These are phyloP conservation scores for Aspergillus oerlinghausenensis DNA, from an alignment of 2,329 filamentous ascomycete genomes.

Conservation along the genomic window DNA sequence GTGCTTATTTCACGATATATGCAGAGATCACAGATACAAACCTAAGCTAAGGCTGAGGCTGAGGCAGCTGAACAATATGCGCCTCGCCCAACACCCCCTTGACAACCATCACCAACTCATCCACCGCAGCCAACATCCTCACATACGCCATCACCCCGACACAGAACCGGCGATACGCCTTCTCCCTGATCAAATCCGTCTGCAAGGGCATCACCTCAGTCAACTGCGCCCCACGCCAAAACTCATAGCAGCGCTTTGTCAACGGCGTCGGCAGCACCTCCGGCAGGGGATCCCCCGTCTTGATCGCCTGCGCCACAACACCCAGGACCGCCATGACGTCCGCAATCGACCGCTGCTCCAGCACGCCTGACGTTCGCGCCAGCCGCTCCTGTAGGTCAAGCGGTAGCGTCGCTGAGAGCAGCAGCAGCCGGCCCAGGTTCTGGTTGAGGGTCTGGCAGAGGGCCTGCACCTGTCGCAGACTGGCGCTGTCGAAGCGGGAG, in stretches of 20 bases:
- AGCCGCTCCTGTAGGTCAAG: conserved; percentile 40
- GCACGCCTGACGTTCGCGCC: conserved; percentile 34
- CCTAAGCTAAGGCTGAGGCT: neutral
- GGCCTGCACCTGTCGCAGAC: conserved; percentile 27
- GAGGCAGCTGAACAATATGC: conserved; percentile 23
- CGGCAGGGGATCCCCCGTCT: conserved; percentile 46
- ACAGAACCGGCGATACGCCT: conserved; percentile 45
- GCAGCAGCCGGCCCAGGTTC: conserved; percentile 34
- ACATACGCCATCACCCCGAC: conserved; percentile 45
- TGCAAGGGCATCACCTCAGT: conserved; percentile 25
- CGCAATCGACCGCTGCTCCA: conserved; percentile 43
- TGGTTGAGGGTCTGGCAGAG: conserved; percentile 31
- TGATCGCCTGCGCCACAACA: conserved; percentile 45
- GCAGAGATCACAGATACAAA: neutral
- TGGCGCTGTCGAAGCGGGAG: conserved; percentile 34
- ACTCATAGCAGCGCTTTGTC: conserved; percentile 32
- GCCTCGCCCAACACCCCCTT: conserved; percentile 44
- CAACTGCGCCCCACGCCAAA: conserved; percentile 15
- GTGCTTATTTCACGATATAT: neutral
- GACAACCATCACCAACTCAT: conserved; percentile 44
- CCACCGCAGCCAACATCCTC: conserved; percentile 40
- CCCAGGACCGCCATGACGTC: conserved; percentile 50
- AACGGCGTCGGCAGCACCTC: conserved; percentile 47
- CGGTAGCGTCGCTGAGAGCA: conserved; percentile 32
- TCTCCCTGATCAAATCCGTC: conserved; percentile 34